Conservation (phyloP, 495 filamentous ascomycete species). For the Lophiostoma macrostomum region DNA sequence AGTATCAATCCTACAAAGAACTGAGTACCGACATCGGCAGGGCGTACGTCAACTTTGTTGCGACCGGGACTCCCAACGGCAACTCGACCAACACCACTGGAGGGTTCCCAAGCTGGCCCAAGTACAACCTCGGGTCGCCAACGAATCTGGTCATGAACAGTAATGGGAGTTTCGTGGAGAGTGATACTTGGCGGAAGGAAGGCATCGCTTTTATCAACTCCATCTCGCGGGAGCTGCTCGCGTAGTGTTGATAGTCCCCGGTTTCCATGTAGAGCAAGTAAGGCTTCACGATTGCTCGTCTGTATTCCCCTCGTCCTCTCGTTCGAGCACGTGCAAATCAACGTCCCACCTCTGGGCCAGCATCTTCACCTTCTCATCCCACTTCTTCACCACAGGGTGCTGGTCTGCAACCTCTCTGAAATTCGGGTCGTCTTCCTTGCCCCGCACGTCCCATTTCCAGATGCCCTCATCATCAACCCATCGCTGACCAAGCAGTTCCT, state of each 20-base stretch:
- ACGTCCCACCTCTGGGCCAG: slow-evolving; percentile 47
- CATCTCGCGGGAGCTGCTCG: slow-evolving; percentile 37
- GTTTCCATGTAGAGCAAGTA: too few relatives aligned
- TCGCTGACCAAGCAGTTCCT: slow-evolving; percentile 59
- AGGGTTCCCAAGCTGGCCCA: slow-evolving; percentile 45
- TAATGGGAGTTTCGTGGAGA: slow-evolving; percentile 42
- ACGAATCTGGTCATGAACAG: slow-evolving; percentile 47
- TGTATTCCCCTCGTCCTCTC: slow-evolving; percentile 3
- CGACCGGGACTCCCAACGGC: slow-evolving; percentile 28
- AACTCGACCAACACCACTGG: not conserved
- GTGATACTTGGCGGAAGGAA: slow-evolving; percentile 43
- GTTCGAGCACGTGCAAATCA: slow-evolving; percentile 30
- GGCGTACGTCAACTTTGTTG: slow-evolving; percentile 34
- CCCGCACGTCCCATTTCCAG: slow-evolving; percentile 57
- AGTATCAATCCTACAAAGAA: slow-evolving; percentile 33
- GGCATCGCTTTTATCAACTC: slow-evolving; percentile 46
- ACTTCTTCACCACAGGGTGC: slow-evolving; percentile 59
- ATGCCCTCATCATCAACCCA: slow-evolving; percentile 60
- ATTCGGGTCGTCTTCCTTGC: slow-evolving; percentile 43
- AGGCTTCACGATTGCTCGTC: slow-evolving; percentile 8
- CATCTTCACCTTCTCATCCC: slow-evolving; percentile 46
- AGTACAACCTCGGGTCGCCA: slow-evolving; percentile 43
- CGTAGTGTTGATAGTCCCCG: too few relatives aligned
- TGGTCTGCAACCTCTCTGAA: slow-evolving; percentile 54
- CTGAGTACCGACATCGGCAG: slow-evolving; percentile 29